Percentiles rank a stretch among this genome's conserved stretches.
phyloP scores from a whole-genome alignment of 2,329 filamentous ascomycete genomes.

The Trichoderma pleuroti region DNA sequence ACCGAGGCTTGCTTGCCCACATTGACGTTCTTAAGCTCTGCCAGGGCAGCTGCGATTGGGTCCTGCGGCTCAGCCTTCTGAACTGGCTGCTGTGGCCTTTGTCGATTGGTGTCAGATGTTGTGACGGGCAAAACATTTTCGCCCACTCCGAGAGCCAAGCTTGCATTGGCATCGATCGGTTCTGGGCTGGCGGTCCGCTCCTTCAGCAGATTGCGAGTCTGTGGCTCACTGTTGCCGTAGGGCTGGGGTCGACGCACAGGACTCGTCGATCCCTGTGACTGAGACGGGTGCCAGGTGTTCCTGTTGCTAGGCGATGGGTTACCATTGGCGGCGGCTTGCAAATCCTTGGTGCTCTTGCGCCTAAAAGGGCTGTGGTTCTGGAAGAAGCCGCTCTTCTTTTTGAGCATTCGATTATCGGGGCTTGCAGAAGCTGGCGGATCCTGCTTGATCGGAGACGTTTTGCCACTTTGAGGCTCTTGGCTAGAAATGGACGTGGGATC shows the following conservation, averaged over 20 bases:
- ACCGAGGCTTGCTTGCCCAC: constrained; percentile 72
- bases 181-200: constrained; percentile 65
- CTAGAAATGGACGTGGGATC: constrained; percentile 87
- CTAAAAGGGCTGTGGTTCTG: constrained; percentile 90
- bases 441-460: constrained; percentile 70
- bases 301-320: constrained; percentile 37
- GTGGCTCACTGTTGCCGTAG: constrained; percentile 35
- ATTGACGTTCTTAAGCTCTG: constrained; percentile 81
- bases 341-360: constrained; percentile 81
- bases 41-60: constrained; percentile 87
- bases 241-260: constrained; percentile 37
- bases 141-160: constrained; percentile 87
- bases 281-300: constrained; percentile 57
- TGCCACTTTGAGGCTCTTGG: constrained; percentile 71
- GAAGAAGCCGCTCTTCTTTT: constrained; percentile 82
- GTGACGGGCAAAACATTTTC: constrained; percentile 95
- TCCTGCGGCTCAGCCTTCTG: constrained; percentile 63
- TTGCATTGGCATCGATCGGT: constrained; percentile 86
- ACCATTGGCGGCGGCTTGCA: constrained; percentile 33
- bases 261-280: constrained; percentile 27
- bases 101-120: constrained; percentile 61
- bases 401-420: constrained; percentile 64
- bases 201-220: constrained; percentile 35
- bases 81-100: constrained; percentile 29
- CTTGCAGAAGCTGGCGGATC: constrained; percentile 45